phyloP scores from a whole-genome alignment of 768 basidiomycete genomes.

The Dendrothele bispora region DNA sequence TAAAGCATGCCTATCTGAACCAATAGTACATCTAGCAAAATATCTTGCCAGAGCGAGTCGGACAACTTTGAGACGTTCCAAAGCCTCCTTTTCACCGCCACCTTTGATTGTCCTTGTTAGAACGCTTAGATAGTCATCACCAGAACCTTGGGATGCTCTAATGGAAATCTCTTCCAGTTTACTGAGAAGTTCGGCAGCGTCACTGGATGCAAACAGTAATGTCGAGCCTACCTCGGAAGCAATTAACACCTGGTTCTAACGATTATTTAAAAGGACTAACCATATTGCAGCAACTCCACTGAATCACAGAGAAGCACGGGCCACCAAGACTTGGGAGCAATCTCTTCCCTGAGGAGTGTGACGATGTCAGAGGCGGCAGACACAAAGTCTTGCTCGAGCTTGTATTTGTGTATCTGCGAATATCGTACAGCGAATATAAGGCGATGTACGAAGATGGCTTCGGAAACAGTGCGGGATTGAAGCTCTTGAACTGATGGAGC shows the following conservation, averaged over 20 bases:
- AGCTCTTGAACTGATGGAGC: conserved; percentile 71
- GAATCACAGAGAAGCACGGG: conserved; percentile 84
- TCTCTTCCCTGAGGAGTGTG: conserved; percentile 72
- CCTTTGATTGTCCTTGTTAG: conserved; percentile 50
- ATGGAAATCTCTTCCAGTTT: conserved; percentile 80
- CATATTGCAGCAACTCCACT: conserved; percentile 63
- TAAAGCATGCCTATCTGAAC: background rate
- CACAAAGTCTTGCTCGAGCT: conserved; percentile 54
- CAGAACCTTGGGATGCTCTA: conserved; percentile 68
- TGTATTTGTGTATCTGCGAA: conserved; percentile 77
- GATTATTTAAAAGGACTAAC: conserved; percentile 35
- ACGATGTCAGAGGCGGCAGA: conserved; percentile 77
- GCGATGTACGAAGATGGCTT: conserved; percentile 68
- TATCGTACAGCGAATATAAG: conserved; percentile 78
- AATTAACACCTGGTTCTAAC: background rate
- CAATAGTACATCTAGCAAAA: conserved; percentile 71
- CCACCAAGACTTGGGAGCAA: conserved; percentile 89
- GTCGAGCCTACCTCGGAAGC: conserved; percentile 45
- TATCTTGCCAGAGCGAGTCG: conserved; percentile 82
- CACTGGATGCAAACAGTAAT: conserved; percentile 67
- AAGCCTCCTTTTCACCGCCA: conserved; percentile 53
- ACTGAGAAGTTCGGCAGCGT: conserved; percentile 72
- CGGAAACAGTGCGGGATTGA: conserved; percentile 31
- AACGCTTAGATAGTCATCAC: conserved; percentile 71
- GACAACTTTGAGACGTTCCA: conserved; percentile 75